Evolutionary conservation across 2,329 filamentous ascomycete genomes (phyloP).

Genomic region (Bimuria novae-zelandiae): DNA sequence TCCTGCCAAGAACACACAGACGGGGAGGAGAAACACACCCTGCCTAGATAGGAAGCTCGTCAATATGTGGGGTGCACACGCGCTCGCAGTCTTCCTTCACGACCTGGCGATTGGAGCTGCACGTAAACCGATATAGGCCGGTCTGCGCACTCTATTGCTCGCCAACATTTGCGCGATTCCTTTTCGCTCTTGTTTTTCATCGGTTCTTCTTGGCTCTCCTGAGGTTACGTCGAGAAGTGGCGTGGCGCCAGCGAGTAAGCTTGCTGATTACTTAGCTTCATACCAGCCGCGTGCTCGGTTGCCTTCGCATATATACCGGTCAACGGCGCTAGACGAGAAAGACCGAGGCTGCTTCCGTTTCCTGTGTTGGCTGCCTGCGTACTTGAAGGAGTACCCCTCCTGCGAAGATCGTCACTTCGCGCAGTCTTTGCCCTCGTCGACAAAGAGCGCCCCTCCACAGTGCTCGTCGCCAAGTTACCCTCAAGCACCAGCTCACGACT

Average conservation of each 20-base stretch:
- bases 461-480: slow-evolving; percentile 7
- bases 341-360: slow-evolving; percentile 6
- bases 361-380: slow-evolving; percentile 5
- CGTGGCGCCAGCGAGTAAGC: slow-evolving; percentile 19
- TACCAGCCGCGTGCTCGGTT: neutral
- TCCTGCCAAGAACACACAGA: slow-evolving; percentile 3
- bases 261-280: slow-evolving; percentile 15
- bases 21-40: slow-evolving; percentile 3
- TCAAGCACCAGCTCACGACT: neutral
- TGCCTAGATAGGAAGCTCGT: slow-evolving; percentile 24
- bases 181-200: slow-evolving; percentile 4
- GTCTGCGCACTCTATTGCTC: neutral
- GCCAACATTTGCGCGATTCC: neutral
- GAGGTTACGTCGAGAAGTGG: slow-evolving; percentile 18
- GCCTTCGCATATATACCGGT: slow-evolving; percentile 14
- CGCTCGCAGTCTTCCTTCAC: slow-evolving; percentile 3
- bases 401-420: neutral
- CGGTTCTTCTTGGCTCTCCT: slow-evolving; percentile 18
- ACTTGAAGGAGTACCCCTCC: slow-evolving; percentile 6
- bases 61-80: slow-evolving; percentile 11
- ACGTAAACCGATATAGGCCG: slow-evolving; percentile 16
- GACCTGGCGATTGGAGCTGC: slow-evolving; percentile 25
- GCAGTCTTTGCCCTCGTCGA: neutral
- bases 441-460: neutral
- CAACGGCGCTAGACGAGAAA: slow-evolving; percentile 1